Base-by-base conservation (phyloP, 257 asterid genomes). In the Fraxinus americana region DNA sequence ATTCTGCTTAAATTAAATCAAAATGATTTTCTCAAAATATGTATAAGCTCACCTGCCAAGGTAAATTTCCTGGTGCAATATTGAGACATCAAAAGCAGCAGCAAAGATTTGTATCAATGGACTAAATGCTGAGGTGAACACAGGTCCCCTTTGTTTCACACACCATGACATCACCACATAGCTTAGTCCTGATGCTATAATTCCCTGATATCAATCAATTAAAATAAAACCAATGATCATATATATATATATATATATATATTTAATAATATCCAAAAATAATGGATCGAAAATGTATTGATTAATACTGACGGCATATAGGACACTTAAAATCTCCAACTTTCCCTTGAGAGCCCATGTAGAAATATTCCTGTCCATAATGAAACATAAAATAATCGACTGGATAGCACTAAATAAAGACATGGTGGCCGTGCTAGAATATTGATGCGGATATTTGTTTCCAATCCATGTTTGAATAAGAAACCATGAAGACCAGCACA, bases 401-500 rank as follows among this genome's bases (percentile, higher is more conserved):
- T 92, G 98, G 45, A 87, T 29, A 1, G 92, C 90, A 70, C 97
- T 87, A 68, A 91, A 89, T 17, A 86, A 81, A 54, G 92, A 89
- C 94, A 43, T 43, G 52, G 1, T 43, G 16, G 17, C 16, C 17
- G 97, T 92, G 88, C 92, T 92, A 1, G 98, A 84, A 77, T 94
- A 94, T 30, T 75, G 84, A 52, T 85, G 84, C 0, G 98, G 95
- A 73, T 78, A 92, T 59, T 74, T 81, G 6, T 83, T 79, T 29
- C 97, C 95, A 17, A 92, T 82, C 52, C 71, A 87, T 3, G 92
- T 88, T 83, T 91, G 97, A 45, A 91, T 77, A 14, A 88, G 78
- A 74, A 89, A 94, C 98, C 98, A 94, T 7, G 93, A 92, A 23
- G 96, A 79, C 98, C 96, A 92, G 35, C 80, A 77, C 7, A 88